Evolutionary conservation across 2,329 filamentous ascomycete genomes (phyloP).

Genomic region (Claviceps sp.): DNA sequence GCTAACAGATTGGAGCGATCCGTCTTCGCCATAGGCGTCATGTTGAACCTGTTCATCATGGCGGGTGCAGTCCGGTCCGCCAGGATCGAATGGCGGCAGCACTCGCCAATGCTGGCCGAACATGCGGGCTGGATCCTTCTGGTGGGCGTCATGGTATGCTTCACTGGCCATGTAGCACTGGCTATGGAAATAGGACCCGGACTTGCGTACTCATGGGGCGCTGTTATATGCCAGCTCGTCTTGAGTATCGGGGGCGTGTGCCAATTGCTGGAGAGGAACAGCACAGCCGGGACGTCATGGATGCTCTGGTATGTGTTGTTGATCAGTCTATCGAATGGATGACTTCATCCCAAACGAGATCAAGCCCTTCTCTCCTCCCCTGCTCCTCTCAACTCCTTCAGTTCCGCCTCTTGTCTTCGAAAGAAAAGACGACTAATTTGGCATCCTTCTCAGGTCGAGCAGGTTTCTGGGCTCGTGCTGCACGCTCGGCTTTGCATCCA

Average conservation of each 20-base stretch:
- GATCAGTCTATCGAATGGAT: too few relatives aligned
- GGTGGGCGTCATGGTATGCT: slow-evolving; percentile 5
- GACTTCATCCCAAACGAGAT: neutral
- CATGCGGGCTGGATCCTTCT: slow-evolving; percentile 5
- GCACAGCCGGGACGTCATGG: slow-evolving; percentile 6
- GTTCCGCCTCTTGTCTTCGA: neutral
- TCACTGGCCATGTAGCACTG: slow-evolving; percentile 8
- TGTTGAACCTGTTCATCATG: slow-evolving; percentile 8
- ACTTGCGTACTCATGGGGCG: slow-evolving; percentile 8
- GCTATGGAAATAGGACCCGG: slow-evolving; percentile 8
- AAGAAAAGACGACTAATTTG: too few relatives aligned
- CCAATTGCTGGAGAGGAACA: slow-evolving; percentile 7
- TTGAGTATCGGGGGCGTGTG: slow-evolving; percentile 7
- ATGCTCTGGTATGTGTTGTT: slow-evolving; percentile 5
- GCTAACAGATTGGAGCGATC: slow-evolving; percentile 6
- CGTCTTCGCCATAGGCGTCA: slow-evolving; percentile 5
- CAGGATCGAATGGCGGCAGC: slow-evolving; percentile 5
- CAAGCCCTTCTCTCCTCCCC: neutral
- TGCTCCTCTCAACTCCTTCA: neutral
- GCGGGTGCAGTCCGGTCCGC: slow-evolving; percentile 4
- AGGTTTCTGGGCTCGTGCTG: slow-evolving; percentile 7
- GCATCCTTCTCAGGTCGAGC: slow-evolving; percentile 3
- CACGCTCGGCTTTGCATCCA: slow-evolving; percentile 6
- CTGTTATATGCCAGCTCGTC: slow-evolving; percentile 8
- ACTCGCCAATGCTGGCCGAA: slow-evolving; percentile 6